phyloP scores from a whole-genome alignment of 2,329 filamentous ascomycete species.

The Coniella lustricola region DNA sequence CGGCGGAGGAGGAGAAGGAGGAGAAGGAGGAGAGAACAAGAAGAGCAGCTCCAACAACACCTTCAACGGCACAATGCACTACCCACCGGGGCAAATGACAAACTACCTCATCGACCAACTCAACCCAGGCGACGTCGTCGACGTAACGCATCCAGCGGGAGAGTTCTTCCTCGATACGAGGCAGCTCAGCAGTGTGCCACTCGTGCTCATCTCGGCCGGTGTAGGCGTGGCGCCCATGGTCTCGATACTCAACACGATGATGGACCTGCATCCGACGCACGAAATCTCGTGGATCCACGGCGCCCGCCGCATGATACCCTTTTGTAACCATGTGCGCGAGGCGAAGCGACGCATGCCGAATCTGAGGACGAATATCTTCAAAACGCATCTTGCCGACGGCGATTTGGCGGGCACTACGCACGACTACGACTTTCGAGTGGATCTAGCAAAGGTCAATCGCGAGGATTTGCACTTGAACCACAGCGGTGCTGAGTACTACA shows the following conservation, averaged over 20 bases:
- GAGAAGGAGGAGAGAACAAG: too few relatives aligned
- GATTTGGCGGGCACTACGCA: constrained; percentile 38
- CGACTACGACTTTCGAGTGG: constrained; percentile 38
- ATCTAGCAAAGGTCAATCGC: constrained; percentile 36
- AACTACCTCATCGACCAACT: constrained; percentile 60
- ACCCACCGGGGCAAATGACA: constrained; percentile 52
- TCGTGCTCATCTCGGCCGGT: constrained; percentile 57
- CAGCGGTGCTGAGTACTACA: constrained; percentile 43
- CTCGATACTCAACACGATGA: constrained; percentile 51
- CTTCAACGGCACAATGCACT: neutral
- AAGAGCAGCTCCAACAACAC: too few relatives aligned
- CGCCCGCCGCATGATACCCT: constrained; percentile 44
- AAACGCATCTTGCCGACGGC: constrained; percentile 38
- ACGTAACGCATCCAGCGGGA: constrained; percentile 60
- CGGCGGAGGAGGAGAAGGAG: too few relatives aligned
- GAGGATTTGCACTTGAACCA: constrained; percentile 40
- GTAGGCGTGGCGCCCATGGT: constrained; percentile 54
- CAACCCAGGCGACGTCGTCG: constrained; percentile 53
- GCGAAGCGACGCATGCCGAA: constrained; percentile 31
- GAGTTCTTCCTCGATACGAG: constrained; percentile 50
- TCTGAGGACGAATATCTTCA: constrained; percentile 41
- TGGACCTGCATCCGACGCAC: constrained; percentile 36
- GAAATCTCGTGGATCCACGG: constrained; percentile 55
- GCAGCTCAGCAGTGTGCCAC: constrained; percentile 34
- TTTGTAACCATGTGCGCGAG: constrained; percentile 43